phyloP scores from a whole-genome alignment of 306 rosid genomes.

The Comarum palustre region DNA sequence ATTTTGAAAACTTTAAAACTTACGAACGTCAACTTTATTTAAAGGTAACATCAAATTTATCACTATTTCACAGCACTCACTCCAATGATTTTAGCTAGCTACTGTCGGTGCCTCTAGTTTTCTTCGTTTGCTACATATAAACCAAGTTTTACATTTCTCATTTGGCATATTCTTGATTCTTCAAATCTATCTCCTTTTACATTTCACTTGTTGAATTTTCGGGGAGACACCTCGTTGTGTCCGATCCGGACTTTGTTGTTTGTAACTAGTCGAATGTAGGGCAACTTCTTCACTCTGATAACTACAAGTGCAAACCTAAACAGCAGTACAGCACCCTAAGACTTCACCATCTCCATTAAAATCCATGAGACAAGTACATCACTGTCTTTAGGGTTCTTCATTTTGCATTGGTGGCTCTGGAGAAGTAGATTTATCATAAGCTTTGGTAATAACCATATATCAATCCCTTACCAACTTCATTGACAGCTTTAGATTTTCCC shows the following conservation, averaged over 20 bases:
- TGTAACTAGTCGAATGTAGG: neutral
- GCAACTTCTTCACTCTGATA: neutral
- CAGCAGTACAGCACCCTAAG: neutral
- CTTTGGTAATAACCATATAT: neutral
- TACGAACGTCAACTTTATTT: no score
- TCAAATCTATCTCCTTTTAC: neutral
- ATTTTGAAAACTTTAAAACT: no score
- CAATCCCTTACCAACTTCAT: neutral
- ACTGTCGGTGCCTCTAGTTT: constrained; percentile 16
- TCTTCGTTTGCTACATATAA: neutral
- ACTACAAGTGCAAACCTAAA: neutral
- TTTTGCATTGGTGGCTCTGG: neutral
- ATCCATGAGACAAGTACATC: neutral
- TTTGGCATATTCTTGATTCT: neutral
- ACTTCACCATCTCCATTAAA: neutral
- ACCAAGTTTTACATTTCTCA: neutral
- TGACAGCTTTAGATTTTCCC: neutral
- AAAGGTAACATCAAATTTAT: neutral
- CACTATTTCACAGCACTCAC: neutral
- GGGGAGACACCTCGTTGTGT: neutral
- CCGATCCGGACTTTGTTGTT: neutral
- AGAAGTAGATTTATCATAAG: neutral
- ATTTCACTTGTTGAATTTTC: neutral
- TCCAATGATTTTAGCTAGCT: neutral
- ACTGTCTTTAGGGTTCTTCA: constrained; percentile 1